A percentile compares a stretch with the other conserved stretches of the same genome.
Evolutionary conservation across 2,329 filamentous ascomycete genomes (phyloP).

Genomic region (Colletotrichum magnum): DNA sequence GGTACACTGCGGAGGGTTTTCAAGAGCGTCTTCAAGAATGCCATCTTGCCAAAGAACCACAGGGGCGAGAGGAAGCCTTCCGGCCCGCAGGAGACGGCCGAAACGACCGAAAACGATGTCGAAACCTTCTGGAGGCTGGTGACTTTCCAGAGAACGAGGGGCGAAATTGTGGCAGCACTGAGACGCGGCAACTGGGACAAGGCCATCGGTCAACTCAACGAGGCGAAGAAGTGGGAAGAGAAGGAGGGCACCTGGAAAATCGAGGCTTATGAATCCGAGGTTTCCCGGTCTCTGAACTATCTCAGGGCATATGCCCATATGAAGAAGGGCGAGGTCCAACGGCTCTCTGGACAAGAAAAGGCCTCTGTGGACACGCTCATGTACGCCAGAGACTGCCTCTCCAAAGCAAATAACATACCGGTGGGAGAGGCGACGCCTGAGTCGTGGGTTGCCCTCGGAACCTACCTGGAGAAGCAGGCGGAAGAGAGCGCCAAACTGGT

Average conservation of each 20-base stretch:
- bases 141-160: slow-evolving; percentile 27
- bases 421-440: neutral
- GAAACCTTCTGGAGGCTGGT: slow-evolving; percentile 26
- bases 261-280: slow-evolving; percentile 10
- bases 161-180: slow-evolving; percentile 21
- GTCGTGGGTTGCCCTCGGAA: slow-evolving; percentile 12
- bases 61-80: neutral
- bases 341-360: neutral
- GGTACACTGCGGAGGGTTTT: neutral
- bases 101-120: neutral
- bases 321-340: neutral
- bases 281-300: slow-evolving; percentile 21
- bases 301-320: slow-evolving; percentile 24
- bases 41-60: neutral
- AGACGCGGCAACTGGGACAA: neutral
- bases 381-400: neutral
- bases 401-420: neutral
- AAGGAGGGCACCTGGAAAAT: neutral
- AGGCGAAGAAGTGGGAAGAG: slow-evolving; percentile 6
- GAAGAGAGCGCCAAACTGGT: neutral
- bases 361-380: neutral
- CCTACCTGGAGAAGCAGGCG: neutral
- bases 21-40: neutral
- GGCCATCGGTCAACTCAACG: slow-evolving; percentile 9
- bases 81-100: neutral